Base-by-base conservation (phyloP, 345 rosid genomes). In the Durio zibethinus region DNA sequence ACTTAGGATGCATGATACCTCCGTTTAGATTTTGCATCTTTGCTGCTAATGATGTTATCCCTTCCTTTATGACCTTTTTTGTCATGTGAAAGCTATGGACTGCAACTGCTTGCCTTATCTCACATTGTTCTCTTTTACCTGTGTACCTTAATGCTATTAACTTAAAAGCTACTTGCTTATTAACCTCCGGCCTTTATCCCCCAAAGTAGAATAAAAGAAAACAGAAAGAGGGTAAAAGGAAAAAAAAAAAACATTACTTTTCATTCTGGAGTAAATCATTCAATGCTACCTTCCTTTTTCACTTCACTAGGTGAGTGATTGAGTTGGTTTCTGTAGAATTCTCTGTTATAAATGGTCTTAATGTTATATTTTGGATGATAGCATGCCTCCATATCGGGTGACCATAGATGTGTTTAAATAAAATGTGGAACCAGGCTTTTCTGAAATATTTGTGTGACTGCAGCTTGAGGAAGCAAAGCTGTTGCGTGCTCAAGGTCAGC, bases 401-500 rank as follows among this genome's bases (percentile, higher is more conserved):
- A 73, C 70, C 33, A 3, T 52, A 68, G 33, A n/a, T 50, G 20
- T 79, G 66, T 56, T 43, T 12, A 12, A 38, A 42, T 35, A 72
- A 52, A 57, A 7, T 29, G 27, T 10, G 31, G 25, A 72, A 35
- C 42, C 59, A 65, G 7, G 7, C 59, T 40, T 25, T 48, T 20
- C 35, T 72, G n/a, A 54, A 20, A 50, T 43, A 52, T 76, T n/a
- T 40, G 21, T 77, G 15, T 76, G 61, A 69, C 61, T 64, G 82
- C 90, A 96, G 99, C 90, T 96, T 83, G 99, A 91, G 86, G 99
- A 96, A 90, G 97, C 98, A 47, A 93, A 92, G 88, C 84, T 93
- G 61, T 80, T 96, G 85, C 94, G 89, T 77, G 96, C 97, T 76
- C 97, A 92, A 85, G 97, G 94, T 84, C 97, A 87, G 86, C 87